phyloP scores from a whole-genome alignment of 768 basidiomycete genomes.

The Kwoniella botswanensis region DNA sequence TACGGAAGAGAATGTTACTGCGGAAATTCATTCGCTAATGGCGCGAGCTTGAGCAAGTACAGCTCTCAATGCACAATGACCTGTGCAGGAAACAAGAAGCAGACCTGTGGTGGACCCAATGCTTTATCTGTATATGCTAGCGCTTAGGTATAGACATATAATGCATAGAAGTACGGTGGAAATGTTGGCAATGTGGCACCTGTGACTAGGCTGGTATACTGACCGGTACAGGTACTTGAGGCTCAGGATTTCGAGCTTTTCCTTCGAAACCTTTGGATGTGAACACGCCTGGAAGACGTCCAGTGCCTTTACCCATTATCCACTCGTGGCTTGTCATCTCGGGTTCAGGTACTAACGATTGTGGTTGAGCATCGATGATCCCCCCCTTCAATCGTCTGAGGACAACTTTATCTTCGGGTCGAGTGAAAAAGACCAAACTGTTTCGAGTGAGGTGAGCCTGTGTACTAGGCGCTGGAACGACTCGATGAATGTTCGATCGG shows the following conservation, averaged over 20 bases:
- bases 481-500: slow-evolving; percentile 69
- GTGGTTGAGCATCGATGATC: slow-evolving; percentile 54
- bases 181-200: not conserved
- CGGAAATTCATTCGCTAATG: slow-evolving; percentile 34
- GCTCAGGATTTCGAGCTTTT: not conserved
- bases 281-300: slow-evolving; percentile 31
- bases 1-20: slow-evolving; percentile 46
- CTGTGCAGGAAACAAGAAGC: slow-evolving; percentile 36
- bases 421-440: slow-evolving; percentile 73
- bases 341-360: slow-evolving; percentile 15
- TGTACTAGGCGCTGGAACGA: slow-evolving; percentile 64
- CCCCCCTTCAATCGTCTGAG: slow-evolving; percentile 65
- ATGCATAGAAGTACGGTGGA: not conserved
- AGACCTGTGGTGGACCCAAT: slow-evolving; percentile 34
- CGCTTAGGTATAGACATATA: not conserved
- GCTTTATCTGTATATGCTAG: slow-evolving; percentile 21
- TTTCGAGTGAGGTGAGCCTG: slow-evolving; percentile 67
- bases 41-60: slow-evolving; percentile 27
- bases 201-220: not conserved
- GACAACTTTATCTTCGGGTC: slow-evolving; percentile 65
- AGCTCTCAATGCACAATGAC: slow-evolving; percentile 38
- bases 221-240: not conserved
- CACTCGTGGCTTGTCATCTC: slow-evolving; percentile 39
- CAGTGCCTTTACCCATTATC: slow-evolving; percentile 30
- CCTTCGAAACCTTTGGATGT: slow-evolving; percentile 32